Conservation (phyloP, 345 rosid species). For the Brassica juncea region DNA sequence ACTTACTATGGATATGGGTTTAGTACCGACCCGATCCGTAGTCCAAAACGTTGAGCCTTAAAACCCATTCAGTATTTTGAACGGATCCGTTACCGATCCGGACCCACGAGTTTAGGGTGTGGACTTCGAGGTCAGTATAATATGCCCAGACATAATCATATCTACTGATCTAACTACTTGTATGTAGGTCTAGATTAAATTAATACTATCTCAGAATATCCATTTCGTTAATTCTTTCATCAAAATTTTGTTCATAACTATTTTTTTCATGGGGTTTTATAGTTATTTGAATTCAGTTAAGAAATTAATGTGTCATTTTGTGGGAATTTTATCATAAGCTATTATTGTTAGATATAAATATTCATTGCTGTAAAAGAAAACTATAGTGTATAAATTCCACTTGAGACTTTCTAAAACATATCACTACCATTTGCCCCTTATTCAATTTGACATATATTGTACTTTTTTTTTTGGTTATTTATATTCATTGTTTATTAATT, state of each 20-base stretch:
- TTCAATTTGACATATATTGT: neutral
- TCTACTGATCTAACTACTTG: neutral
- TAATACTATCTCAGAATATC: neutral
- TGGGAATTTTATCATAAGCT: neutral
- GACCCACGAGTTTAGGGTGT: neutral
- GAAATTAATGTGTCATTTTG: neutral
- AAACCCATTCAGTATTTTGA: neutral
- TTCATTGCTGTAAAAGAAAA: neutral
- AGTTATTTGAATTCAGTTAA: neutral
- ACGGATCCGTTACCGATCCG: neutral
- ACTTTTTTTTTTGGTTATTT: neutral
- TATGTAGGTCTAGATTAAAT: neutral
- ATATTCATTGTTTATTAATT: neutral
- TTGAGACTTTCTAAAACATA: neutral
- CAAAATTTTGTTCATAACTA: neutral
- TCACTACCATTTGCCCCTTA: neutral
- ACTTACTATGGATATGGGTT: neutral
- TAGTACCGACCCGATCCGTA: neutral
- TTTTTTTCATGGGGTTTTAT: neutral
- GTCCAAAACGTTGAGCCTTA: neutral
- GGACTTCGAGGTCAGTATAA: neutral
- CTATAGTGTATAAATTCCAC: neutral
- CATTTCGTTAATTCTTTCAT: neutral
- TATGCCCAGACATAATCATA: neutral
- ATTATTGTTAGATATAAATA: neutral